Percentiles rank a stretch among this genome's conserved stretches.
These are phyloP conservation scores for Fomitopsis serialis DNA, from an alignment of 768 basidiomycete species.

Conservation along the genomic window DNA sequence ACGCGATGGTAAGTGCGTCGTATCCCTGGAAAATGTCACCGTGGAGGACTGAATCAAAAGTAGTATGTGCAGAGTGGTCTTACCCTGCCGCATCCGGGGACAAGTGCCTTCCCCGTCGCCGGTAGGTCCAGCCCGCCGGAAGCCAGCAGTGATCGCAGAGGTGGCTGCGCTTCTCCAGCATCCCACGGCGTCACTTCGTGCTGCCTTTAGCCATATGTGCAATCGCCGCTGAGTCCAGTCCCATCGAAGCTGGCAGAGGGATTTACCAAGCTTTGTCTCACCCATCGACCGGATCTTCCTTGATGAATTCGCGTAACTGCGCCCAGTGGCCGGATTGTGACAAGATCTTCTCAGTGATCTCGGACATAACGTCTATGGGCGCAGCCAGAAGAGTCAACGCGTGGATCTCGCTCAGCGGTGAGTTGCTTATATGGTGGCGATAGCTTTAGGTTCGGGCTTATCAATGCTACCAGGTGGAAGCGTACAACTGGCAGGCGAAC, in stretches of 20 bases:
- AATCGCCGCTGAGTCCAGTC: not conserved
- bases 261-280: conserved; percentile 19
- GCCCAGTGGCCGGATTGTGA: not conserved
- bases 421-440: not conserved
- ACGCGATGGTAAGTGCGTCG: conserved; percentile 52
- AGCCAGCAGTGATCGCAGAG: conserved; percentile 41
- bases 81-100: conserved; percentile 56
- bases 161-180: conserved; percentile 45
- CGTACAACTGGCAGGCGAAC: no score
- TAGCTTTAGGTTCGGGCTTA: no score
- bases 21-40: conserved; percentile 40
- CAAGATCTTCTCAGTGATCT: not conserved
- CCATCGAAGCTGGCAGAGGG: not conserved
- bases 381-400: not conserved
- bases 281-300: conserved; percentile 3
- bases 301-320: not conserved
- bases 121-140: conserved; percentile 41
- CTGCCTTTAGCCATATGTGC: conserved; percentile 27
- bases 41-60: not conserved
- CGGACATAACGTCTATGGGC: not conserved
- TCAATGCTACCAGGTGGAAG: no score
- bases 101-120: conserved; percentile 35
- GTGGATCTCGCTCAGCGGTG: not conserved
- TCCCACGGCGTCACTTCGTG: conserved; percentile 61
- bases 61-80: not conserved